Evolutionary conservation across 1,284 basidiomycete species (phyloP).

Genomic region (Irpex sp.): DNA sequence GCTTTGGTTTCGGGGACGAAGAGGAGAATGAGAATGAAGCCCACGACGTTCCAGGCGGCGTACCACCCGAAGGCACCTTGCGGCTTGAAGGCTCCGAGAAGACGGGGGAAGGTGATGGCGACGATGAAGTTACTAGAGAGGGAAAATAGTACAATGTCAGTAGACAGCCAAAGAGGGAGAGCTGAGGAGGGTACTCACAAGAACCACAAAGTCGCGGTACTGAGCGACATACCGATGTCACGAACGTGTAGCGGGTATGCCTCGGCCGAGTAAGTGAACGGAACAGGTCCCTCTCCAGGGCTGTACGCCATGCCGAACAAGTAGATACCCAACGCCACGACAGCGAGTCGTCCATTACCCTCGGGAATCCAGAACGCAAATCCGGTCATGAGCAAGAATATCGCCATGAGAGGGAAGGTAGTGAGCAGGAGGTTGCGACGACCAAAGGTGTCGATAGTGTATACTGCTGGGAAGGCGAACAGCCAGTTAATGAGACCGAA

Average conservation of each 20-base stretch:
- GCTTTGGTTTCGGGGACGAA: constrained; percentile 83
- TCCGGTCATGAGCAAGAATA: constrained; percentile 61
- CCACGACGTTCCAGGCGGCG: constrained; percentile 50
- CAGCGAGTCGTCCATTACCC: constrained; percentile 39
- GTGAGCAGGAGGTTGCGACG: constrained; percentile 63
- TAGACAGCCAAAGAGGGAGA: no score
- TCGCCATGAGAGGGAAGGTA: constrained; percentile 67
- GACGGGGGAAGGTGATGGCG: constrained; percentile 68
- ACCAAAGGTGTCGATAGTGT: constrained; percentile 63
- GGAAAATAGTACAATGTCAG: background rate
- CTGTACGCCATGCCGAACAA: constrained; percentile 63
- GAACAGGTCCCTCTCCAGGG: constrained; percentile 79
- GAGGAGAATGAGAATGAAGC: constrained; percentile 53
- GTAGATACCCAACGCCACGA: constrained; percentile 61
- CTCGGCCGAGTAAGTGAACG: constrained; percentile 77
- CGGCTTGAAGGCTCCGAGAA: constrained; percentile 59
- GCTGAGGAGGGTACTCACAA: constrained; percentile 34
- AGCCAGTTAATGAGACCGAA: constrained; percentile 50
- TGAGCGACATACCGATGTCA: constrained; percentile 69
- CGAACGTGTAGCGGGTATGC: constrained; percentile 73
- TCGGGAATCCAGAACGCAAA: constrained; percentile 49
- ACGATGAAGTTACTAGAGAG: constrained; percentile 55
- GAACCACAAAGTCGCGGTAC: constrained; percentile 62
- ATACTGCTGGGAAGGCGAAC: constrained; percentile 56
- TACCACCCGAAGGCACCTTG: constrained; percentile 71